A percentile compares a stretch with the other conserved stretches of the same genome.
Conservation (phyloP, 2,329 filamentous ascomycete species). For the Ceratocystis variospora region DNA sequence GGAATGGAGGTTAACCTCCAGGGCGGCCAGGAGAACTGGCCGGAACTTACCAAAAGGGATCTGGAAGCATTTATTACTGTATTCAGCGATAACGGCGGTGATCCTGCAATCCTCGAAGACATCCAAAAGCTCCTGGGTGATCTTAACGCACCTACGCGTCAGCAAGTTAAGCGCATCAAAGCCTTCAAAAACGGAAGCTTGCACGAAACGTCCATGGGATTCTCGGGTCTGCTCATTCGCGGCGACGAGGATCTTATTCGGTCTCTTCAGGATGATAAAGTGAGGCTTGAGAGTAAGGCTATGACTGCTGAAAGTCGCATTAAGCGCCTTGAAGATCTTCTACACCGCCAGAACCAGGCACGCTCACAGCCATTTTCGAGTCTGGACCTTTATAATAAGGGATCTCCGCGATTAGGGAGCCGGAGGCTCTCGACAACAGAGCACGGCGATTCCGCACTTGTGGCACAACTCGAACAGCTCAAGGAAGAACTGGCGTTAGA, state of each 20-base stretch:
- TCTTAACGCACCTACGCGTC: slow-evolving; percentile 66
- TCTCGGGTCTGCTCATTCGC: slow-evolving; percentile 69
- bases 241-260: slow-evolving; percentile 73
- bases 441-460: not conserved
- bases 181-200: slow-evolving; percentile 95
- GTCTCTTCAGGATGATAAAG: slow-evolving; percentile 71
- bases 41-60: slow-evolving; percentile 59
- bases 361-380: slow-evolving; percentile 39
- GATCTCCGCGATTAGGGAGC: slow-evolving; percentile 32
- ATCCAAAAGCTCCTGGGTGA: slow-evolving; percentile 65
- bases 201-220: slow-evolving; percentile 77
- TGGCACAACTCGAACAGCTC: slow-evolving; percentile 33
- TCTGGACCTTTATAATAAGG: slow-evolving; percentile 21
- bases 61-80: slow-evolving; percentile 58
- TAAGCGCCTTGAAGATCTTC: slow-evolving; percentile 75
- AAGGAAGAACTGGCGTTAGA: slow-evolving; percentile 68
- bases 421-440: slow-evolving; percentile 29
- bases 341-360: slow-evolving; percentile 65
- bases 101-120: slow-evolving; percentile 54
- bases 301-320: slow-evolving; percentile 82
- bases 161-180: slow-evolving; percentile 74
- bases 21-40: slow-evolving; percentile 73
- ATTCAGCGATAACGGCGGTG: slow-evolving; percentile 50
- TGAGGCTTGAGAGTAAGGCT: slow-evolving; percentile 56
- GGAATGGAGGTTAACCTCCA: slow-evolving; percentile 76